Base-by-base conservation (phyloP, 1,284 basidiomycete species). In the Pterulicium gracile region DNA sequence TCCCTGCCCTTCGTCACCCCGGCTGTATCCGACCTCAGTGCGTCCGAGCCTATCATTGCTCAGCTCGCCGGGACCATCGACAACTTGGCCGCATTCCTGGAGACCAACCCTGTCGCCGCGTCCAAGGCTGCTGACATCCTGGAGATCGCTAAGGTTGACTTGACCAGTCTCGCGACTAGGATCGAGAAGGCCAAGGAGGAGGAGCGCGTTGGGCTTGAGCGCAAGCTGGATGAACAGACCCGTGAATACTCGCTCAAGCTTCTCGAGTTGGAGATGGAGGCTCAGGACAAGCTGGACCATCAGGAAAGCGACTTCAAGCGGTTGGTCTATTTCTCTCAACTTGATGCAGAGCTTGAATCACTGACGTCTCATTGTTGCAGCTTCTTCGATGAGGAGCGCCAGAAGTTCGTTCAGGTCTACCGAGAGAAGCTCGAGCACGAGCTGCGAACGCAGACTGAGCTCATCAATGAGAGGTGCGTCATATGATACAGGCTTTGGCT, bases 61-160 rank as follows among this genome's bases (percentile, higher is more conserved):
- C 91, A 97, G 61, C 81, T 98, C 14, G 95, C 94, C 3, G 76
- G 80, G 12, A 95, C 92, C 39, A 98, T 98, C 56, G 95, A 98
- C 67, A 80, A 85, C 59, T 83, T 98, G 44, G 84, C 93, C 15
- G 77, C 81, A 10, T 94, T 88, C 67, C 70, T 97, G 34, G 79
- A 77, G 36, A 68, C 77, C 20, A 86, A 85, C 55, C 83, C 90
- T n/a, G 62, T 71, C 1, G 79, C 80, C 2, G 73, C 78, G 2
- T 63, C 72, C 47, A 79, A 84, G 55, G 84, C 79, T 42, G 77
- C 81, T 41, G 77, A 78, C 45, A 77, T 90, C 24, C 72, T 88
- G 13, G 78, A 82, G 49, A 69, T 67, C 1, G 92, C 93, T 23
- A 85, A 91, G 66, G 64, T 64, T n/a, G 94, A 98, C 60, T 73